Percentiles rank a stretch among this genome's conserved stretches.
Conservation (phyloP, 805 yeast species). For the Metschnikowia chrysomelidarum region DNA sequence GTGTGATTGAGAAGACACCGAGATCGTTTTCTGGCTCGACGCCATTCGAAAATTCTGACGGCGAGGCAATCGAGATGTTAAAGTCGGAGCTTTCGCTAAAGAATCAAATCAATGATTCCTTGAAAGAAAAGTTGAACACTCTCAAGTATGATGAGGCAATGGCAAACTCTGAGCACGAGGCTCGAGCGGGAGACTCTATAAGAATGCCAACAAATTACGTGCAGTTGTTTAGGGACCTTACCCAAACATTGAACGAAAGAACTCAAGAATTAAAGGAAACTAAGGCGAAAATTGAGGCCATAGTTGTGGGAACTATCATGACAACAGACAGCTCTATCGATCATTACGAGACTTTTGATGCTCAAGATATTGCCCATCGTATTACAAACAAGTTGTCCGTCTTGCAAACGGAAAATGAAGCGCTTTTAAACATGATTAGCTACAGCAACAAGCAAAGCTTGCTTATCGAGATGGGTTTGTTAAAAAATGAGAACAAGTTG, state of each 20-base stretch:
- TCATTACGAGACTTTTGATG: slow-evolving; percentile 63
- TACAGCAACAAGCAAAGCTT: slow-evolving; percentile 74
- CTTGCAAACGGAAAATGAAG: slow-evolving; percentile 67
- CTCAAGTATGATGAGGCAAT: slow-evolving; percentile 11
- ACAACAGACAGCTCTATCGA: slow-evolving; percentile 31
- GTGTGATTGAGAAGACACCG: slow-evolving; percentile 2
- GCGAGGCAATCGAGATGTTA: slow-evolving; percentile 32
- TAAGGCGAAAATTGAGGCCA: slow-evolving; percentile 59
- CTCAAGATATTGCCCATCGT: slow-evolving; percentile 72
- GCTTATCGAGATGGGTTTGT: slow-evolving; percentile 63
- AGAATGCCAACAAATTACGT: slow-evolving; percentile 44
- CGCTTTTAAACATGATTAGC: slow-evolving; percentile 65
- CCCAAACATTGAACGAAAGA: slow-evolving; percentile 46
- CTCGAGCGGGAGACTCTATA: slow-evolving; percentile 18
- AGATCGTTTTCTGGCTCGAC: slow-evolving; percentile 3
- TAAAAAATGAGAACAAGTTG: slow-evolving; percentile 41
- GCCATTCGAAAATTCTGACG: slow-evolving; percentile 6
- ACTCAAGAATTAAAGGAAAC: slow-evolving; percentile 55
- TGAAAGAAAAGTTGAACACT: slow-evolving; percentile 33
- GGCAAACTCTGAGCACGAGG: slow-evolving; percentile 6
- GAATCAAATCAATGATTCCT: slow-evolving; percentile 41
- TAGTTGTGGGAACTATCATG: slow-evolving; percentile 36
- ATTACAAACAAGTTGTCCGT: slow-evolving; percentile 59
- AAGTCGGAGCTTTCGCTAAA: slow-evolving; percentile 54
- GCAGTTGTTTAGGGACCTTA: slow-evolving; percentile 47